Evolutionary conservation across 371 early-diverging fungal genomes (phyloP).

Genomic region (Mortierella sp.): DNA sequence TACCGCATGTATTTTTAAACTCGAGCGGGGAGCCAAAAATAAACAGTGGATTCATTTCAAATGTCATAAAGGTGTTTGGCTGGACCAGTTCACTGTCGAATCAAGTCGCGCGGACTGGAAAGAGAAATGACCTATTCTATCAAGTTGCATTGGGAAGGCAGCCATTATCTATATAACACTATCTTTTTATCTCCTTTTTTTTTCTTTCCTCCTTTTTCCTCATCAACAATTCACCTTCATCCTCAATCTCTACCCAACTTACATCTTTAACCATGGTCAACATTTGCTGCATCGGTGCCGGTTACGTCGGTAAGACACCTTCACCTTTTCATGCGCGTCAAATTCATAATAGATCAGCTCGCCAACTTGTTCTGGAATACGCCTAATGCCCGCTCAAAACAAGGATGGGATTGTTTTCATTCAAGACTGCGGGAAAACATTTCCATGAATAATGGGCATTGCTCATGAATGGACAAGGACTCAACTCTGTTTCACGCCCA

Average conservation of each 20-base stretch:
- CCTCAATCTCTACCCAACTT: background rate
- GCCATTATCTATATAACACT: background rate
- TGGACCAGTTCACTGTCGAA: background rate
- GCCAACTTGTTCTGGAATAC: background rate
- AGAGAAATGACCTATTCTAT: background rate
- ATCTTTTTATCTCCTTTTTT: background rate
- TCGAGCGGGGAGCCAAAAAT: slow-evolving; percentile 6
- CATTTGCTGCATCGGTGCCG: slow-evolving; percentile 94
- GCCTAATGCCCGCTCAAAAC: background rate
- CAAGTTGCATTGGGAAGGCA: background rate
- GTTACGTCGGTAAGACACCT: slow-evolving; percentile 86
- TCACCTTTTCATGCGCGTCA: background rate
- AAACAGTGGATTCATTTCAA: background rate
- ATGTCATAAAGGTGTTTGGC: background rate
- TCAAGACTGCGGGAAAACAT: background rate
- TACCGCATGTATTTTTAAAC: background rate
- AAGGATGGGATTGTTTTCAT: background rate
- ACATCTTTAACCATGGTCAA: slow-evolving; percentile 37
- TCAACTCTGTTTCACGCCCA: background rate
- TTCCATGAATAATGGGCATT: background rate
- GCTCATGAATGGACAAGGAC: background rate
- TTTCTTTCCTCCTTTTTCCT: slow-evolving; percentile 10
- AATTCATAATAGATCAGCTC: slow-evolving; percentile 1
- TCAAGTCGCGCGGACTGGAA: slow-evolving; percentile 1
- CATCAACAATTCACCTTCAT: slow-evolving; percentile 5